phyloP scores from a whole-genome alignment of 2,329 filamentous ascomycete species.

The Epichloe elymi region DNA sequence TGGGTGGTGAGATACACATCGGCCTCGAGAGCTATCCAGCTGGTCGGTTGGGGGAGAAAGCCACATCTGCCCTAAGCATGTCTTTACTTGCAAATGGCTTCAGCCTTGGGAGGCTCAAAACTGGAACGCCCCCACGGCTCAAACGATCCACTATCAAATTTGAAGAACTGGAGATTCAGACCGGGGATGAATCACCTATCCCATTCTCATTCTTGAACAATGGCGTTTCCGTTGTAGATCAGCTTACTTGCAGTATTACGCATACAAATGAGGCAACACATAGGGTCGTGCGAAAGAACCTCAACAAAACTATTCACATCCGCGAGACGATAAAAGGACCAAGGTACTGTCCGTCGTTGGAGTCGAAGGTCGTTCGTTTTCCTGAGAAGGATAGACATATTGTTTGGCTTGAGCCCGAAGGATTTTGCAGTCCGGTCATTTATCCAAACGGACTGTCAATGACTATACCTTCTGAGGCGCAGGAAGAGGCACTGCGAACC shows the following conservation, averaged over 20 bases:
- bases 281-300: constrained; percentile 70
- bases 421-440: constrained; percentile 76
- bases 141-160: constrained; percentile 76
- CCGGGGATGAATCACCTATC: constrained; percentile 70
- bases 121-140: constrained; percentile 88
- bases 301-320: constrained; percentile 95
- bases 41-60: constrained; percentile 85
- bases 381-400: constrained; percentile 68
- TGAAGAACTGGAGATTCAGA: constrained; percentile 54
- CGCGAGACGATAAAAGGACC: constrained; percentile 89
- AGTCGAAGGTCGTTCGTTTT: constrained; percentile 88
- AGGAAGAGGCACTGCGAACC: constrained; percentile 73
- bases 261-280: constrained; percentile 77
- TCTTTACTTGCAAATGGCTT: constrained; percentile 83
- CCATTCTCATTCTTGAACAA: constrained; percentile 89
- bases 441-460: constrained; percentile 97
- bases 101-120: constrained; percentile 80
- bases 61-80: constrained; percentile 84
- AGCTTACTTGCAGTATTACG: constrained; percentile 77
- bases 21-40: constrained; percentile 74
- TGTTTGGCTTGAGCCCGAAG: constrained; percentile 95
- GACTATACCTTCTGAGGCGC: constrained; percentile 82
- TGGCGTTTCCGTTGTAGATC: constrained; percentile 61
- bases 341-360: constrained; percentile 87
- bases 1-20: constrained; percentile 94